A percentile compares a stretch with the other conserved stretches of the same genome.
Conservation (phyloP, 2,329 filamentous ascomycete genomes). For the Claviceps pazoutovae region DNA sequence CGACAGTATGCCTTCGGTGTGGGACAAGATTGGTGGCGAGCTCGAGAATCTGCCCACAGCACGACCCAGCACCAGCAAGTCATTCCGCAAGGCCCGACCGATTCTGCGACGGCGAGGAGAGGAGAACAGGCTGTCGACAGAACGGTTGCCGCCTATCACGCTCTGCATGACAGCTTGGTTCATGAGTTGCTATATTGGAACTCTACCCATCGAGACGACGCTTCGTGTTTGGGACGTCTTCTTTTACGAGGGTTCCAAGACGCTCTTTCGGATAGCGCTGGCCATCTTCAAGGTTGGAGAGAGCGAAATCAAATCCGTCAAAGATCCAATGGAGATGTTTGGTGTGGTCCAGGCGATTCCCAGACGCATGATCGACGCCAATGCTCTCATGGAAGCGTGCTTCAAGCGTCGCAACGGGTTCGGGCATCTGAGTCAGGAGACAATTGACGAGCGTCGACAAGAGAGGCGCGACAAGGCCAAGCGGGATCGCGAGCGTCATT, state of each 20-base stretch:
- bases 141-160: slow-evolving; percentile 71
- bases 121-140: slow-evolving; percentile 25
- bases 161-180: slow-evolving; percentile 94
- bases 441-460: slow-evolving; percentile 61
- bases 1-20: slow-evolving; percentile 69
- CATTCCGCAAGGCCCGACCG: slow-evolving; percentile 23
- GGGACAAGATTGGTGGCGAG: slow-evolving; percentile 76
- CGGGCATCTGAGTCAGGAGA: slow-evolving; percentile 65
- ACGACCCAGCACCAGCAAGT: slow-evolving; percentile 22
- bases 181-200: slow-evolving; percentile 93
- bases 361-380: slow-evolving; percentile 67
- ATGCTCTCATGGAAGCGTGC: slow-evolving; percentile 67
- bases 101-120: slow-evolving; percentile 26
- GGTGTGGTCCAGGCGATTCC: slow-evolving; percentile 84
- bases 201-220: slow-evolving; percentile 79
- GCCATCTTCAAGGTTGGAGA: slow-evolving; percentile 86
- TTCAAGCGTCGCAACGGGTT: slow-evolving; percentile 71
- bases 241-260: slow-evolving; percentile 90
- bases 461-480: slow-evolving; percentile 47
- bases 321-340: slow-evolving; percentile 89
- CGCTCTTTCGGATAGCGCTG: slow-evolving; percentile 80
- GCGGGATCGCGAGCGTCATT: slow-evolving; percentile 22
- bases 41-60: slow-evolving; percentile 38
- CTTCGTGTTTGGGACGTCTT: slow-evolving; percentile 91
- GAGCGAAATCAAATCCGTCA: slow-evolving; percentile 60